Conservation (phyloP, 768 basidiomycete species). For the Leccinum fibrillosum region DNA sequence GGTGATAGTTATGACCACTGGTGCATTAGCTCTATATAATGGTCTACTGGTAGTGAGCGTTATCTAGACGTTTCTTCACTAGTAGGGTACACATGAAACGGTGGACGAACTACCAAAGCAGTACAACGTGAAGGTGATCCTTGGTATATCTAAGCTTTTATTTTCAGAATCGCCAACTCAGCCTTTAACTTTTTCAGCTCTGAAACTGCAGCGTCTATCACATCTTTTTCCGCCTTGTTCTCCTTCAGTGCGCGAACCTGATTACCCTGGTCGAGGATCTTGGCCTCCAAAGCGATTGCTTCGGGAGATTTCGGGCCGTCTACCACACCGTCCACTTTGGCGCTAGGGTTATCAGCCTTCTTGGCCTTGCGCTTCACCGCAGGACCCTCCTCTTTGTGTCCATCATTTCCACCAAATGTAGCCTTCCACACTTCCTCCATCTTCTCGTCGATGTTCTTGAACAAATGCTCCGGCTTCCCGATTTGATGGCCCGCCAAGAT, state of each 20-base stretch:
- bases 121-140: background rate
- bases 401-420: conserved; percentile 69
- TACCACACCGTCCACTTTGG: conserved; percentile 40
- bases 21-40: background rate
- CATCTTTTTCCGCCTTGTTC: conserved; percentile 44
- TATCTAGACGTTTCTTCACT: background rate
- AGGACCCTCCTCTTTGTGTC: conserved; percentile 40
- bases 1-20: background rate
- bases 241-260: conserved; percentile 68
- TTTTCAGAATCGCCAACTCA: conserved; percentile 37
- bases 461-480: conserved; percentile 84
- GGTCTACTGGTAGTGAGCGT: background rate
- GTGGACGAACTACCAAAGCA: background rate
- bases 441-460: conserved; percentile 91
- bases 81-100: background rate
- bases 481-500: conserved; percentile 85
- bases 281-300: conserved; percentile 66
- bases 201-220: conserved; percentile 46
- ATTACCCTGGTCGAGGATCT: conserved; percentile 74
- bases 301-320: conserved; percentile 69
- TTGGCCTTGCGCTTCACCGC: conserved; percentile 51
- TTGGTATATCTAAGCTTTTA: conserved; percentile 1
- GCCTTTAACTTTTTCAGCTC: conserved; percentile 64
- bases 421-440: conserved; percentile 79
- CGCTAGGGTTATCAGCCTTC: conserved; percentile 48